These are phyloP conservation scores for Ceratocystis alfenasii DNA, from an alignment of 2,329 filamentous ascomycete species.

Conservation along the genomic window DNA sequence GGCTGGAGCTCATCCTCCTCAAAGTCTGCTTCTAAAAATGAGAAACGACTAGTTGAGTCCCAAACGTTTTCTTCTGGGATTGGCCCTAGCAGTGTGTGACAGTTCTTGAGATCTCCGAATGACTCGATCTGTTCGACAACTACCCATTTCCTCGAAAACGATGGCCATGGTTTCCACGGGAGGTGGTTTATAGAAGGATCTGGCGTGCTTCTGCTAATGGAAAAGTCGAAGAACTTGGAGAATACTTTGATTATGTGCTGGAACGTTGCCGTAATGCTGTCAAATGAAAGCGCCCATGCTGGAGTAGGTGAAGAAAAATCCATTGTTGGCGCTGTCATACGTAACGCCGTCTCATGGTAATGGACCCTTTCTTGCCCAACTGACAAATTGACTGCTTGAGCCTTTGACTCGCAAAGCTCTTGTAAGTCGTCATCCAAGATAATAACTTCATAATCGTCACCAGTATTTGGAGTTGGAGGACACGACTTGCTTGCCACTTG, in stretches of 20 bases:
- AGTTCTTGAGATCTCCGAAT: not conserved
- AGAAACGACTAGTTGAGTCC: not conserved
- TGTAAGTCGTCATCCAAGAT: not conserved
- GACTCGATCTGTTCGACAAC: not conserved
- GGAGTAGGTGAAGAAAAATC: constrained; percentile 26
- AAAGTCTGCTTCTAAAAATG: not conserved
- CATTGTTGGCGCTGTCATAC: constrained; percentile 27
- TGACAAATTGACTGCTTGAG: not conserved
- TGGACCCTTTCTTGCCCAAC: constrained; percentile 28
- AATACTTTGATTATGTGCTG: constrained; percentile 4
- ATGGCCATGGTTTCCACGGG: constrained; percentile 14
- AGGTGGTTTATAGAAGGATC: not conserved
- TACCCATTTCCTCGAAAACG: not conserved
- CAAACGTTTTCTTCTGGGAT: not conserved
- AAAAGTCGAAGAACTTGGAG: not conserved
- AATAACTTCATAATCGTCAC: not conserved
- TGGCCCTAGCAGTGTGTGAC: not conserved
- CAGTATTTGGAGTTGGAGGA: not conserved
- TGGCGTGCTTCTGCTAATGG: not conserved
- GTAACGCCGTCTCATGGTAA: constrained; percentile 25
- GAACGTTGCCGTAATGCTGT: not conserved
- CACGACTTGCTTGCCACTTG: not conserved
- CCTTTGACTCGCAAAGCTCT: constrained; percentile 10
- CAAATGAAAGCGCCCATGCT: constrained; percentile 24
- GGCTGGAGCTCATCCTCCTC: not conserved